phyloP scores from a whole-genome alignment of 2,329 filamentous ascomycete species.

The Monilinia polystroma region DNA sequence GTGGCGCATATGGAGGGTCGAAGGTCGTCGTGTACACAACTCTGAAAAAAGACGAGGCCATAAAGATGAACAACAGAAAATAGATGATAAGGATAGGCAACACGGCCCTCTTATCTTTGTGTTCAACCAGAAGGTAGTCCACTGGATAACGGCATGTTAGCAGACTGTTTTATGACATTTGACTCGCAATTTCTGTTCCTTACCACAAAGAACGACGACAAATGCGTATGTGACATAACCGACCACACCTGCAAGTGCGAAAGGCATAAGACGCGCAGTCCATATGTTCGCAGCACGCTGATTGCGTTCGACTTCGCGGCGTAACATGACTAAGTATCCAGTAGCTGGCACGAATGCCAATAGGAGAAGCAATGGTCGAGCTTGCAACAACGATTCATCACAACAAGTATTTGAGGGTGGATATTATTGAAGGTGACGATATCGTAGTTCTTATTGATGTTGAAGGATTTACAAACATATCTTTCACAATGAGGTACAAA shows the following conservation, averaged over 20 bases:
- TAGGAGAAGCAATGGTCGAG: background rate
- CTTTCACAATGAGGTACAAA: background rate
- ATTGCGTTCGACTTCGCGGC: constrained; percentile 22
- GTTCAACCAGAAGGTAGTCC: constrained; percentile 63
- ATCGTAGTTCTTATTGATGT: constrained; percentile 1
- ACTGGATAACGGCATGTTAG: constrained; percentile 49
- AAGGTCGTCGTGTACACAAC: constrained; percentile 65
- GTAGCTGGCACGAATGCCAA: constrained; percentile 12
- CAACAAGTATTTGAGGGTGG: constrained; percentile 11
- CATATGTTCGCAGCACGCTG: constrained; percentile 33
- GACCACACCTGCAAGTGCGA: constrained; percentile 63
- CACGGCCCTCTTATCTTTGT: constrained; percentile 52
- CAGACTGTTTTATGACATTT: constrained; percentile 16
- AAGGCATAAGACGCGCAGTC: constrained; percentile 57
- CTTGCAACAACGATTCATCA: constrained; percentile 21
- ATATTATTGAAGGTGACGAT: background rate
- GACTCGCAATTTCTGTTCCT: constrained; percentile 40
- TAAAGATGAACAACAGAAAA: constrained; percentile 67
- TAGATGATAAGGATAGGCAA: constrained; percentile 71
- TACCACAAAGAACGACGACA: constrained; percentile 66
- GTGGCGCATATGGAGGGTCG: constrained; percentile 72
- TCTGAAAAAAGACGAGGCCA: constrained; percentile 68
- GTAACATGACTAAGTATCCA: constrained; percentile 10
- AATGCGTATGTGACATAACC: constrained; percentile 70
- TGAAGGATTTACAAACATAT: constrained; percentile 1